phyloP scores from a whole-genome alignment of 129 eudicot species.

The Silybum marianum region DNA sequence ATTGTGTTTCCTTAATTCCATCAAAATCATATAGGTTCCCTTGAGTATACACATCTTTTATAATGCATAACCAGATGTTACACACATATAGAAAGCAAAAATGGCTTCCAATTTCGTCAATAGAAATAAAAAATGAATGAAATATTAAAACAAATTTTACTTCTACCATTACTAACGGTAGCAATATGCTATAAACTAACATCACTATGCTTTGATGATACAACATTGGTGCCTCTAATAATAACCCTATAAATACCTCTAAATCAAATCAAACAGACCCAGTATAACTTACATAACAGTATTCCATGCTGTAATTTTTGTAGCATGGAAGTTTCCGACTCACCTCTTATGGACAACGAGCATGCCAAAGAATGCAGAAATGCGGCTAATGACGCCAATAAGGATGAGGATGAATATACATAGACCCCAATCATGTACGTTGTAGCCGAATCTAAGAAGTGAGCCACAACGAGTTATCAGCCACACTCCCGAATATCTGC shows the following conservation, averaged over 20 bases:
- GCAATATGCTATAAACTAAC: background rate
- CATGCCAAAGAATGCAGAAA: conserved; percentile 68
- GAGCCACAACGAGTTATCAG: conserved; percentile 73
- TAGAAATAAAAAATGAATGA: background rate
- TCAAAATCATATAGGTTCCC: background rate
- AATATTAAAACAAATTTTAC: background rate
- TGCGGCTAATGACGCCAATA: conserved; percentile 53
- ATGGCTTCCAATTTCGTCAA: background rate
- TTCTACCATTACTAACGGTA: background rate
- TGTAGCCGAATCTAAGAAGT: conserved; percentile 51
- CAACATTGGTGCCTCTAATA: background rate
- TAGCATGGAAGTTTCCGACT: conserved; percentile 21
- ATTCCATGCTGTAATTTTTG: background rate
- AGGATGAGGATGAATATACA: conserved; percentile 53
- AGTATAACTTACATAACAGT: background rate
- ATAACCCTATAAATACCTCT: background rate
- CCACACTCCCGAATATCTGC: conserved; percentile 86
- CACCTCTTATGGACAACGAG: conserved; percentile 56
- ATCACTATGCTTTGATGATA: background rate
- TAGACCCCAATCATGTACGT: conserved; percentile 59
- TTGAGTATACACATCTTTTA: background rate
- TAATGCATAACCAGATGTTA: background rate
- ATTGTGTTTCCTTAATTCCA: too few species aligned
- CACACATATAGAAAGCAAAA: background rate
- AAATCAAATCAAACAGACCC: background rate